Evolutionary conservation across 176 grass and related monocot genomes (phyloP).

Genomic region (Lolium multiflorum): DNA sequence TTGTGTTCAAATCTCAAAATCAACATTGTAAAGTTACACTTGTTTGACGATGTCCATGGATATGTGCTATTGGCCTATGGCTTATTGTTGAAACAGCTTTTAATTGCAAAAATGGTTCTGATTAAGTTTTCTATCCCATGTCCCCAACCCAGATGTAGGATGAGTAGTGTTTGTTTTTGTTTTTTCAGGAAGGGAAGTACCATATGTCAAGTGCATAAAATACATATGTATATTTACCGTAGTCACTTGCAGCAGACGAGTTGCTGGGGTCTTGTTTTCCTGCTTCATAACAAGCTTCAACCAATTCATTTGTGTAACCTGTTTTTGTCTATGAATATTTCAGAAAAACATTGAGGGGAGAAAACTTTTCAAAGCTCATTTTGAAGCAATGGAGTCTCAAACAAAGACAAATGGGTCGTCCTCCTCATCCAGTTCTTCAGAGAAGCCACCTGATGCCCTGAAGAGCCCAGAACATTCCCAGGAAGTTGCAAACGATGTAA

Average conservation of each 20-base stretch:
- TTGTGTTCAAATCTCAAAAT: slow-evolving; percentile 18
- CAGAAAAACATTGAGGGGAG: slow-evolving; percentile 64
- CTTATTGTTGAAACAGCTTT: neutral
- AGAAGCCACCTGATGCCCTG: slow-evolving; percentile 49
- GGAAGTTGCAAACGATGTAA: slow-evolving; percentile 40
- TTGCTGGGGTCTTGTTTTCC: neutral
- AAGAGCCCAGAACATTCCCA: slow-evolving; percentile 40
- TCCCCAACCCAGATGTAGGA: neutral
- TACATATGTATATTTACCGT: neutral
- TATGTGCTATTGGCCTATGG: neutral
- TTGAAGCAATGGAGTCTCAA: slow-evolving; percentile 58
- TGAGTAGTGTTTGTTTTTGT: neutral
- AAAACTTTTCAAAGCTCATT: slow-evolving; percentile 68
- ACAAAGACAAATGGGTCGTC: slow-evolving; percentile 51
- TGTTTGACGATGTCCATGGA: neutral
- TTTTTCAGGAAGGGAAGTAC: neutral
- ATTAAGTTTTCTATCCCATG: neutral
- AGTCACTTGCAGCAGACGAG: neutral
- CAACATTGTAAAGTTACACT: slow-evolving; percentile 9
- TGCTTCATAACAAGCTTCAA: slow-evolving; percentile 6
- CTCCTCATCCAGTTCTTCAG: slow-evolving; percentile 59
- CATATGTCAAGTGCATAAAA: neutral
- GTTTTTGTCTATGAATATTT: slow-evolving; percentile 30
- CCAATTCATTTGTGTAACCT: slow-evolving; percentile 39
- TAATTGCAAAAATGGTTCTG: neutral